Conservation (phyloP, 139 green algal species). For the Mesostigma viride region DNA sequence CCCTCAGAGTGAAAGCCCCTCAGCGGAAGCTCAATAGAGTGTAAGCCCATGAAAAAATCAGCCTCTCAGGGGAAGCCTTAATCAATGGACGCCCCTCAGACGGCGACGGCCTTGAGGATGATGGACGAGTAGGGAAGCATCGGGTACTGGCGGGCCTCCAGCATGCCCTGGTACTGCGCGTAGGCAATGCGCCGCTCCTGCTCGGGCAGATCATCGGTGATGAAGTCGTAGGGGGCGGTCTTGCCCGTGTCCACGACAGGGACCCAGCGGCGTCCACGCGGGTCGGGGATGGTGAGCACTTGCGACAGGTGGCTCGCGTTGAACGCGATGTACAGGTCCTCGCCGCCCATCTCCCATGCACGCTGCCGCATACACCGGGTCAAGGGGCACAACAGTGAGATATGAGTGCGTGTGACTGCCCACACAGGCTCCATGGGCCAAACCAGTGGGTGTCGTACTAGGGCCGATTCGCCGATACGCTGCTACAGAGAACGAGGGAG, state of each 20-base stretch:
- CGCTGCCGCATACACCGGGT: no score
- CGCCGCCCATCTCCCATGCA: not conserved
- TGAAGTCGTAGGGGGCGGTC: constrained; percentile 38
- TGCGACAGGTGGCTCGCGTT: constrained; percentile 47
- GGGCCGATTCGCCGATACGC: no score
- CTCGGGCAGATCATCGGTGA: constrained; percentile 20
- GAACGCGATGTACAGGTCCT: constrained; percentile 66
- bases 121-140: constrained; percentile 26
- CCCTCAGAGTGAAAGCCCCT: no score
- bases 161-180: constrained; percentile 33
- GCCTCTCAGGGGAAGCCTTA: no score
- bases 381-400: no score
- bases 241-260: constrained; percentile 61
- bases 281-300: constrained; percentile 48
- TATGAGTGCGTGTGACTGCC: no score
- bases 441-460: no score
- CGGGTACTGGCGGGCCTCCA: constrained; percentile 50
- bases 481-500: no score
- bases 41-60: no score
- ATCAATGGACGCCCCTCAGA: no score
- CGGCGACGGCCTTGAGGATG: constrained; percentile 11
- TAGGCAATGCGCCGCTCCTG: not conserved
- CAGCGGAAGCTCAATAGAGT: no score
- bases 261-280: constrained; percentile 46
- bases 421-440: no score